A percentile compares a stretch with the other conserved stretches of the same genome.
phyloP scores from a whole-genome alignment of 1,284 basidiomycete genomes.

The Fomitopsis palustris region DNA sequence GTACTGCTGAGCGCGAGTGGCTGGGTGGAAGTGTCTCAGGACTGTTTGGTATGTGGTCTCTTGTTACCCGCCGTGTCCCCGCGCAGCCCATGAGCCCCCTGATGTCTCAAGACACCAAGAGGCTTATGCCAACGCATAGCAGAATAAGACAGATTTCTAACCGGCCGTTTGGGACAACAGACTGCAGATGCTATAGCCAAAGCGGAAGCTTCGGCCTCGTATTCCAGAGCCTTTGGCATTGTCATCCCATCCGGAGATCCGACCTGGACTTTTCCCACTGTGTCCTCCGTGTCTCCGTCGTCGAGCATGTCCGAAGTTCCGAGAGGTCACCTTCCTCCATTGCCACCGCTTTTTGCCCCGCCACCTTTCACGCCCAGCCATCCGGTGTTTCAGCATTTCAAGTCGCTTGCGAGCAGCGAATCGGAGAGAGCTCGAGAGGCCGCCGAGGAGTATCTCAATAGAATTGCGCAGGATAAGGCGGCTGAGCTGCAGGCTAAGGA shows the following conservation, averaged over 20 bases:
- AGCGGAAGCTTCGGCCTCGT: constrained; percentile 43
- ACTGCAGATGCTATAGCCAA: constrained; percentile 41
- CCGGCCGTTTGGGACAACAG: constrained; percentile 31
- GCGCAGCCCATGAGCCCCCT: constrained; percentile 2
- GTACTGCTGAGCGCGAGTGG: constrained; percentile 62
- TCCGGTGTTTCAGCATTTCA: constrained; percentile 63
- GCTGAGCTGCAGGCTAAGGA: constrained; percentile 57
- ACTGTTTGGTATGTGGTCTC: constrained; percentile 57
- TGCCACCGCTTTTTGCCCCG: constrained; percentile 59
- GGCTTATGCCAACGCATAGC: neutral
- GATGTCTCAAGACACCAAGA: neutral
- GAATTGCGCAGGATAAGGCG: constrained; percentile 53
- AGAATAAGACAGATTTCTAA: neutral
- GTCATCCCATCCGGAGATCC: constrained; percentile 37
- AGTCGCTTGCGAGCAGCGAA: constrained; percentile 50
- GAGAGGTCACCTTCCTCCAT: constrained; percentile 30
- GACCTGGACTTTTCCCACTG: constrained; percentile 18
- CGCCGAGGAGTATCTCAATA: constrained; percentile 57
- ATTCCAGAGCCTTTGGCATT: constrained; percentile 51
- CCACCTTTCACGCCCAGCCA: constrained; percentile 76
- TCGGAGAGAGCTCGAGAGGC: constrained; percentile 52
- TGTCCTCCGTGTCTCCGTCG: constrained; percentile 7
- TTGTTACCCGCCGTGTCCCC: neutral
- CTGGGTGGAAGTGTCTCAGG: constrained; percentile 68
- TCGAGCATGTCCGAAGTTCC: constrained; percentile 22